Evolutionary conservation across 352 stramenopile genomes (phyloP), one percentile per base, ranked within the genome.

Genomic region (Phytophthora pistaciae): DNA sequence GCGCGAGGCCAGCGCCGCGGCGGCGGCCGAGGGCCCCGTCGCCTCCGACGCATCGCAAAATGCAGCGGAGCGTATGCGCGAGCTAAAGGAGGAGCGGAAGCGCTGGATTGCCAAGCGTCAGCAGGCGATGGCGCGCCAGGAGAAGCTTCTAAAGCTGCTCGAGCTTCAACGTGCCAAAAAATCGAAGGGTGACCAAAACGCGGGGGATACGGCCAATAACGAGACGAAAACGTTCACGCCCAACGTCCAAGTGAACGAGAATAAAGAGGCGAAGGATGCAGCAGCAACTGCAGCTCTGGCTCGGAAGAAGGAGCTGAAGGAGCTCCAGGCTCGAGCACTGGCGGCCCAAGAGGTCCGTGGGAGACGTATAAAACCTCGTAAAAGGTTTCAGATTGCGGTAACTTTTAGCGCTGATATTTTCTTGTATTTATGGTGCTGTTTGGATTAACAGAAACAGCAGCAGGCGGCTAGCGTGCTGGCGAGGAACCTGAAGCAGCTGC

Each of bases 271-370:
- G n/a, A 68, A 48, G n/a, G 16, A 16, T 27, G 53, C 36, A 56
- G 16, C n/a, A 3, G 20, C 20, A 18, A 49, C 42, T 20, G 18
- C 42, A 49, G 55, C 33, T 9, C 13, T 61, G 20, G 29, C 42
- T 52, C 70, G 69, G 27, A 84, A 78, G n/a, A 79, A 84, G 42
- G 74, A 87, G 64, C 56, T 88, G 1, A 74, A 68, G 42, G 59
- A 76, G 50, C 49, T 85, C 6, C 74, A 85, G 55, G 64, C 64
- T 14, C 70, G 70, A 63, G 74, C 77, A 8, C 36, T 66, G 16
- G 56, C 59, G 10, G 70, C 79, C 13, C 40, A 59, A 62, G 66
- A 84, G 73, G 81, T 88, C n/a, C 16, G 66, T 55, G 44, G 42
- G 2, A 40, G 10, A n/a, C 29, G 5, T 59, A 46, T 23, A 25